A percentile compares a stretch with the other conserved stretches of the same genome.
Evolutionary conservation across 352 stramenopile genomes (phyloP).

Genomic region (Globisporangium megalacanthum): DNA sequence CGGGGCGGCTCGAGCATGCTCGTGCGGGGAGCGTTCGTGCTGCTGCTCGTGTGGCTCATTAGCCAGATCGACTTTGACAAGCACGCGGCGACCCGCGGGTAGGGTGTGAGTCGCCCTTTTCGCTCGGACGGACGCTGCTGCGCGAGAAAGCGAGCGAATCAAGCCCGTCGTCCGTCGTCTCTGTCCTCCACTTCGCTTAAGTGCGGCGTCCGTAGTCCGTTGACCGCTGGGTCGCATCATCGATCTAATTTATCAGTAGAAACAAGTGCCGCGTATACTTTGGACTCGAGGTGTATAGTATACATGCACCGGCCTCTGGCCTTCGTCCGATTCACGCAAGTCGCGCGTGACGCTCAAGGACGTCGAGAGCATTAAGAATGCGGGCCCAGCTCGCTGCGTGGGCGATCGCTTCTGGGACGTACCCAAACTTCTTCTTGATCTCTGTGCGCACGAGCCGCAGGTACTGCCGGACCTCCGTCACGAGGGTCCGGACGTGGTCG

Average conservation of each 20-base stretch:
- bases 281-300: too few relatives aligned
- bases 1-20: conserved; percentile 22
- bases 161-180: too few relatives aligned
- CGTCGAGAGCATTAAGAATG: conserved; percentile 53
- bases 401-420: conserved; percentile 70
- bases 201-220: neutral
- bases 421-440: conserved; percentile 77
- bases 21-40: conserved; percentile 25
- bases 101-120: neutral
- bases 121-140: too few relatives aligned
- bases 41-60: conserved; percentile 32
- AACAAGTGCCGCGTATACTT: neutral
- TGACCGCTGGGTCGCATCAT: too few relatives aligned
- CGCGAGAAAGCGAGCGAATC: too few relatives aligned
- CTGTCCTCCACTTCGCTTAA: neutral
- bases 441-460: conserved; percentile 59
- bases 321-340: neutral
- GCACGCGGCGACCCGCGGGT: neutral
- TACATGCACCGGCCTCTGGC: too few relatives aligned
- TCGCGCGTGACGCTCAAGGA: conserved; percentile 23
- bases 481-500: conserved; percentile 44
- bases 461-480: conserved; percentile 61
- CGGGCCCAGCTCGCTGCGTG: conserved; percentile 52
- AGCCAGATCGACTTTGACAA: conserved; percentile 20
- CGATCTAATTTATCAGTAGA: conserved; percentile 5